phyloP scores from a whole-genome alignment of 768 basidiomycete genomes.

The Lactarius indigo region DNA sequence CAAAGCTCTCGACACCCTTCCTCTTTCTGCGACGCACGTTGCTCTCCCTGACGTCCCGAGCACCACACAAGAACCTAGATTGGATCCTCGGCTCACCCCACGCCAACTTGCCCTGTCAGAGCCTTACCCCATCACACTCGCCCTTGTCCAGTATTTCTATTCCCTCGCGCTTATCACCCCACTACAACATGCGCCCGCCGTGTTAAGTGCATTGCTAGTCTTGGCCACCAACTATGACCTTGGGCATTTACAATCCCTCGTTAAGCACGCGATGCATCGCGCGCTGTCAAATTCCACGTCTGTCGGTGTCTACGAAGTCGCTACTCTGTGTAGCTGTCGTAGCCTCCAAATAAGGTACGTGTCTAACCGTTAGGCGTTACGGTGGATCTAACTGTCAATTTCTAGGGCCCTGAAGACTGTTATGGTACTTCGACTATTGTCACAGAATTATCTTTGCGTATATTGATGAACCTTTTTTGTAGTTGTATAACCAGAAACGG shows the following conservation, averaged over 20 bases:
- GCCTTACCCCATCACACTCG: conserved; percentile 83
- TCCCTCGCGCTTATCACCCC: conserved; percentile 82
- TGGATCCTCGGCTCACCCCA: conserved; percentile 79
- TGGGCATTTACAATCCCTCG: conserved; percentile 66
- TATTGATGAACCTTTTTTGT: conserved; percentile 25
- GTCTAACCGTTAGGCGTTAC: conserved; percentile 17
- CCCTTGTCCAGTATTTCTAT: conserved; percentile 93
- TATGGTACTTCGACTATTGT: conserved; percentile 49
- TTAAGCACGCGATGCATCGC: conserved; percentile 94
- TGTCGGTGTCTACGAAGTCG: conserved; percentile 92
- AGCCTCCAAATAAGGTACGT: conserved; percentile 83
- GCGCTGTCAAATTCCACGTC: conserved; percentile 79
- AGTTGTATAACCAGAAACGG: conserved; percentile 80
- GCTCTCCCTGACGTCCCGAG: conserved; percentile 58
- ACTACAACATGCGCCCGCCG: conserved; percentile 85
- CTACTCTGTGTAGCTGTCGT: conserved; percentile 84
- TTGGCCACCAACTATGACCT: conserved; percentile 82
- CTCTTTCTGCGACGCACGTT: conserved; percentile 57
- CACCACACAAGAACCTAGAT: conserved; percentile 47
- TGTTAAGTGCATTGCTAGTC: conserved; percentile 82
- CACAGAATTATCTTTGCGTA: conserved; percentile 17
- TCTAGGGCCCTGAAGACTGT: conserved; percentile 74
- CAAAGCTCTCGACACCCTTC: conserved; percentile 54
- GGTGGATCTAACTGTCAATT: conserved; percentile 12
- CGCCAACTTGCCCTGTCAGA: conserved; percentile 81